Percentiles rank a stretch among this genome's conserved stretches.
These are phyloP conservation scores for Candida gigantensis DNA, from an alignment of 1,139 yeast species.

Conservation along the genomic window DNA sequence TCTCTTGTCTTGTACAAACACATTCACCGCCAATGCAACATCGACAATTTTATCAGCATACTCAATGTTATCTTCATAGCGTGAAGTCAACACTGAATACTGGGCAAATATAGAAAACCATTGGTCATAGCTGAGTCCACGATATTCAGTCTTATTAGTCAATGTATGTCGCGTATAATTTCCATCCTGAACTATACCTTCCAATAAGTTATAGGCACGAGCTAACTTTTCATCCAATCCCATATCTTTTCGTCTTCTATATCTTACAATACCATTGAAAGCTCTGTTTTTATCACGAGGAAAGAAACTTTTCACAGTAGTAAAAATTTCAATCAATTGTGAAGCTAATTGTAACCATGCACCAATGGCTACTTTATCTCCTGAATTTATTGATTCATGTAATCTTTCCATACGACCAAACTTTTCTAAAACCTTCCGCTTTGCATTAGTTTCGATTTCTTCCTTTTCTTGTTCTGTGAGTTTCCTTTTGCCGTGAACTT, in stretches of 20 bases:
- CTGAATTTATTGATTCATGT: constrained; percentile 52
- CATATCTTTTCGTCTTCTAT: constrained; percentile 60
- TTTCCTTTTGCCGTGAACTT: constrained; percentile 25
- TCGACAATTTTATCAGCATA: constrained; percentile 73
- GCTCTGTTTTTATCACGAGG: constrained; percentile 70
- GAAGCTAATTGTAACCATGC: constrained; percentile 87
- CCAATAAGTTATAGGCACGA: constrained; percentile 64
- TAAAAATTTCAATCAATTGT: constrained; percentile 79
- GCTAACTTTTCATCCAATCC: constrained; percentile 73
- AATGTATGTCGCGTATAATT: constrained; percentile 35
- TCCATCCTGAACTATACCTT: constrained; percentile 55
- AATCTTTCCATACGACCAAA: constrained; percentile 62
- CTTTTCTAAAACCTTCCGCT: constrained; percentile 62
- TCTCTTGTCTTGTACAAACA: constrained; percentile 64
- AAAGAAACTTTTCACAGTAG: constrained; percentile 74
- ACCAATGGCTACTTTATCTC: constrained; percentile 62
- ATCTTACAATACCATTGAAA: constrained; percentile 67
- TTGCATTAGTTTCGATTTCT: constrained; percentile 59
- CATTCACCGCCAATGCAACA: constrained; percentile 74
- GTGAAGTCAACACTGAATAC: constrained; percentile 66
- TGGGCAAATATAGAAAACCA: constrained; percentile 89
- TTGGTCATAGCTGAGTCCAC: constrained; percentile 73
- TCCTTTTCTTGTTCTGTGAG: constrained; percentile 57
- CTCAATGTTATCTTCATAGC: constrained; percentile 56
- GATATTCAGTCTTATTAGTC: constrained; percentile 54